phyloP scores from a whole-genome alignment of 1,284 basidiomycete genomes.

The Cerioporus squamosus region DNA sequence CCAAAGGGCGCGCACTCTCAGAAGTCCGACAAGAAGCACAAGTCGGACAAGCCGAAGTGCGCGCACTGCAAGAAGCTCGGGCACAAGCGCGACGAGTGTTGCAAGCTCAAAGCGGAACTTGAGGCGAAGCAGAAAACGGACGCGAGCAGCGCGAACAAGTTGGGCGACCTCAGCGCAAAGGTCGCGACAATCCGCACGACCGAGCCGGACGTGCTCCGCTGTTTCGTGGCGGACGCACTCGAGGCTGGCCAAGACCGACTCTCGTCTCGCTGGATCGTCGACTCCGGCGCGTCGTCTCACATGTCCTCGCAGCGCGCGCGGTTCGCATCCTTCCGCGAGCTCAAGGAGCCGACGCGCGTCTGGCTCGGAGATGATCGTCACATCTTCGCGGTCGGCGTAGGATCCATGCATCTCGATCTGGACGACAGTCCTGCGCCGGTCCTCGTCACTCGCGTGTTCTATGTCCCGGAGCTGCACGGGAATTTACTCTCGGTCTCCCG shows the following conservation, averaged over 20 bases:
- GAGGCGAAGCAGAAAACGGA: neutral
- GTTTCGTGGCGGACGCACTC: slow-evolving; percentile 8
- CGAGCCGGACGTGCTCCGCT: neutral
- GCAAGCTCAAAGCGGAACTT: slow-evolving; percentile 22
- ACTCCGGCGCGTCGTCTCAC: slow-evolving; percentile 24
- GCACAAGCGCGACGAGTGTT: slow-evolving; percentile 21
- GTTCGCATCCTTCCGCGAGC: slow-evolving; percentile 11
- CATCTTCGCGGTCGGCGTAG: slow-evolving; percentile 15
- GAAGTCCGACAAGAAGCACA: slow-evolving; percentile 9
- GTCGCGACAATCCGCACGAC: no score
- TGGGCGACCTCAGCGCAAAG: no score
- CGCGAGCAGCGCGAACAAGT: no score
- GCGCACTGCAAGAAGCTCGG: slow-evolving; percentile 20
- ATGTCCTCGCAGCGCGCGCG: slow-evolving; percentile 23
- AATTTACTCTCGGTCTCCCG: slow-evolving; percentile 29
- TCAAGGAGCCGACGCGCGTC: slow-evolving; percentile 9
- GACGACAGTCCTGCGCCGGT: no score
- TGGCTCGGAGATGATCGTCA: slow-evolving; percentile 21
- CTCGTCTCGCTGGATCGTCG: slow-evolving; percentile 20
- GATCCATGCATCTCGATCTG: neutral
- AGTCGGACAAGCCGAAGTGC: slow-evolving; percentile 7
- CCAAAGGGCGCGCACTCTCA: neutral
- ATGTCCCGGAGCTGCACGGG: no score
- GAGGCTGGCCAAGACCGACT: neutral
- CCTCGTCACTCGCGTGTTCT: no score